Base-by-base conservation (phyloP, 1,284 basidiomycete genomes). In the Leccinum huronense region DNA sequence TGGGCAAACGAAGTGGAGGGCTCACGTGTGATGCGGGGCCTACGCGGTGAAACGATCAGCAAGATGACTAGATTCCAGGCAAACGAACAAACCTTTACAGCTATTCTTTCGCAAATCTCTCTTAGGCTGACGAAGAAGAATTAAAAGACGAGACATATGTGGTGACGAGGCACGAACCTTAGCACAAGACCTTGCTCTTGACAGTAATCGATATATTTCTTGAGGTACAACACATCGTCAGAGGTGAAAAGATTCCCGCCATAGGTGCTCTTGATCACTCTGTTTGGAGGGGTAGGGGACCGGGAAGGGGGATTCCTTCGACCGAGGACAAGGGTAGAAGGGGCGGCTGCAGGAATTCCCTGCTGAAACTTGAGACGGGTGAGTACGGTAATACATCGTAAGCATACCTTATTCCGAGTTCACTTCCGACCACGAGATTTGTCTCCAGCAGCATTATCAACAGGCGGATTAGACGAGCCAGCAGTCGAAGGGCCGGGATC, bases 201-300 rank as follows among this genome's bases (percentile, higher is more conserved):
- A 71, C 91, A 93, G 70, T 91, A 93, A 69, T 92, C 90, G 58
- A 93, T 93, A 71, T 93, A 93, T 71, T 86, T 87, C 72, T 92
- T 90, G 65, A 93, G 80, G 73, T 93, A 93, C 54, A 84, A 61
- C 30, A 93, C 84, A 72, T 93, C 91, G 58, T 93, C 91, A 1
- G 86, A 81, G 0, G 91, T 93, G 71, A 93, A 93, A 48, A 92
- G 72, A 71, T 93, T 93, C 3, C 91, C 91, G 55, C 91, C 91
- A 70, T 91, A 93, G 0, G 90, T 91, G 70, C 90, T 93, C 76
- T 91, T 92, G 72, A 93, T 86, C n/a, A 92, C 86, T 7, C 89
- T 84, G 3, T 82, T 85, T 11, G 91, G 91, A 19, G 91, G 91
- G 0, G 89, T 90, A 8, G 91, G 91, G 13, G 91, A 93, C 3